phyloP scores from a whole-genome alignment of 176 grass and related monocot species.

The Neostapfia colusana region DNA sequence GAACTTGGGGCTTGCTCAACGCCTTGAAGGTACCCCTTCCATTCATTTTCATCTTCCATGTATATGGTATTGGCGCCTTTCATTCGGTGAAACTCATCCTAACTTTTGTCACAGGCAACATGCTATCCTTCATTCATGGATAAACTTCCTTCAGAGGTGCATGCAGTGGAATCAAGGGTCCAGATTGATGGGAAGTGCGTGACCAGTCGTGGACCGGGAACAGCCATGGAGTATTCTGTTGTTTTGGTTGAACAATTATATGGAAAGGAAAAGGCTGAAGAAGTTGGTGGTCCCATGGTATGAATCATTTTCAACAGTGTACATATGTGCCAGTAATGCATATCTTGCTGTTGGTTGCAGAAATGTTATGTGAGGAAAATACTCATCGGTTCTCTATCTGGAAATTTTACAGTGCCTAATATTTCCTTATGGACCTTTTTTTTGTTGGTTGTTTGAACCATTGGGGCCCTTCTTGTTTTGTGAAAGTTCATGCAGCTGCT shows the following conservation, averaged over 20 bases:
- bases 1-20: constrained; percentile 76
- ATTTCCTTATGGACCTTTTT: not conserved
- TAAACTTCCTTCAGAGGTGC: constrained; percentile 58
- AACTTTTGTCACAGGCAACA: constrained; percentile 52
- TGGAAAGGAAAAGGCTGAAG: constrained; percentile 67
- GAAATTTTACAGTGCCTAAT: not conserved
- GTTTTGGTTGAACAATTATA: constrained; percentile 67
- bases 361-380: not conserved
- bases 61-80: not conserved
- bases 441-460: too few relatives aligned
- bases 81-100: not conserved
- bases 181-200: constrained; percentile 69
- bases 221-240: constrained; percentile 68
- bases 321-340: not conserved
- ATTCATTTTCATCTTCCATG: not conserved
- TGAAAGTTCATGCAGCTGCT: not conserved
- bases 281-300: constrained; percentile 78
- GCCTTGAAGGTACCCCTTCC: constrained; percentile 48
- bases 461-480: not conserved
- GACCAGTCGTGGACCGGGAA: constrained; percentile 71
- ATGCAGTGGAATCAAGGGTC: constrained; percentile 70
- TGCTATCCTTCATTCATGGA: constrained; percentile 74
- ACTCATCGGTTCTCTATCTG: not conserved
- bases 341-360: not conserved
- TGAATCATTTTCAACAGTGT: constrained; percentile 15